Percentiles rank a stretch among this genome's conserved stretches.
Evolutionary conservation across 768 basidiomycete genomes (phyloP).

Genomic region (Tulasnella sp.): DNA sequence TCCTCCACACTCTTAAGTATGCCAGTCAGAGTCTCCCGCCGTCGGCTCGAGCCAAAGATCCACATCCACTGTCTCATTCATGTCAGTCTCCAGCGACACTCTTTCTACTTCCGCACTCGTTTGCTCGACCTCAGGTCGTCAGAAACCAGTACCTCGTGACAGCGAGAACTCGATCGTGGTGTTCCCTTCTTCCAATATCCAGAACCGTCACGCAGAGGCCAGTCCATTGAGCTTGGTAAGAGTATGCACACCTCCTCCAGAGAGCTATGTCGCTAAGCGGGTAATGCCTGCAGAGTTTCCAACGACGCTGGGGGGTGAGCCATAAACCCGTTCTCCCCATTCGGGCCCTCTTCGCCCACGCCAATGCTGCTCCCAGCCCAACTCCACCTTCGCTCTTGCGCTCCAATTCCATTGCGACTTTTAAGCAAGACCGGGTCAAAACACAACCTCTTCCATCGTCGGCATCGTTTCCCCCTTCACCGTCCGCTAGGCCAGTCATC

Average conservation of each 20-base stretch:
- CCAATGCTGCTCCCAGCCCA: neutral
- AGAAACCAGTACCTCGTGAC: too few species aligned
- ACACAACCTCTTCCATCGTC: neutral
- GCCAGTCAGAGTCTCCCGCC: too few species aligned
- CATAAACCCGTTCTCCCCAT: neutral
- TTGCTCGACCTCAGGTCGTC: too few species aligned
- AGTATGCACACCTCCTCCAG: neutral
- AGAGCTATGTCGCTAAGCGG: neutral
- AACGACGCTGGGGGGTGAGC: neutral
- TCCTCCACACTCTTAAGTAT: too few species aligned
- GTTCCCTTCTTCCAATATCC: neutral
- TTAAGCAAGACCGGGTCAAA: neutral
- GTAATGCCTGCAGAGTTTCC: neutral
- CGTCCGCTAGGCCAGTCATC: too few species aligned
- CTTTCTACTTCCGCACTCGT: too few species aligned
- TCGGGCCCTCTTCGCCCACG: neutral
- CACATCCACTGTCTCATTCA: too few species aligned
- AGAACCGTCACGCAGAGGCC: neutral
- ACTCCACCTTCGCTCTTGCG: neutral
- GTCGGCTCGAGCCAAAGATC: too few species aligned
- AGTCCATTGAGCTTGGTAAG: neutral
- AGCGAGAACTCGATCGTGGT: too few species aligned
- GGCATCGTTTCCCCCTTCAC: neutral
- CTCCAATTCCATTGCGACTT: neutral
- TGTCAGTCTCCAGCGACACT: too few species aligned